A percentile compares a stretch with the other conserved stretches of the same genome.
Evolutionary conservation across 1,284 basidiomycete species (phyloP).

Genomic region (Marasmius fiardii): DNA sequence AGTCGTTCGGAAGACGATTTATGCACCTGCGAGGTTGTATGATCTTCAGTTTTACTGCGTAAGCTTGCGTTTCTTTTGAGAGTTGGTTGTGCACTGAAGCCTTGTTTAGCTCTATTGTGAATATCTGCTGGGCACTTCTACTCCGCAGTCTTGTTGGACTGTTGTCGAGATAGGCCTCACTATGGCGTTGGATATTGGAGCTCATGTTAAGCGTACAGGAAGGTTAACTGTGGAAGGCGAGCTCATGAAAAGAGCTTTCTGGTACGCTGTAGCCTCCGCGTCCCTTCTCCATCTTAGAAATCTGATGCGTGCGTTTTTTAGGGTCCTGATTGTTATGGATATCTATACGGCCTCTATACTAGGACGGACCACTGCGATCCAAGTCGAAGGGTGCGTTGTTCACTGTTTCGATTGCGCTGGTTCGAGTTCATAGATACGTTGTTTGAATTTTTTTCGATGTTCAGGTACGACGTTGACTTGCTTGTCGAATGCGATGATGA

Average conservation of each 20-base stretch:
- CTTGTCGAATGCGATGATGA: constrained; percentile 77
- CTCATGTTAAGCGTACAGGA: constrained; percentile 44
- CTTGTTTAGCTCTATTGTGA: constrained; percentile 36
- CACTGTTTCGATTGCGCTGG: no score
- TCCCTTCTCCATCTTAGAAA: no score
- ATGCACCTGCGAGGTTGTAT: constrained; percentile 50
- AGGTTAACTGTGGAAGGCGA: constrained; percentile 53
- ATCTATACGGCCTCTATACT: constrained; percentile 65
- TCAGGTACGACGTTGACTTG: constrained; percentile 70
- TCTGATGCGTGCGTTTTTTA: no score
- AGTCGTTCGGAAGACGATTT: constrained; percentile 40
- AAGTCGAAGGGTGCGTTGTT: constrained; percentile 75
- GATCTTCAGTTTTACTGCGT: constrained; percentile 56
- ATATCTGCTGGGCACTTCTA: constrained; percentile 57
- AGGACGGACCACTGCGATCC: constrained; percentile 79
- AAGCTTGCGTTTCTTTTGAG: constrained; percentile 17
- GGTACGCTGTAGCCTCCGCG: constrained; percentile 45
- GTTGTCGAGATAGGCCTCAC: constrained; percentile 69
- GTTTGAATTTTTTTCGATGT: not conserved
- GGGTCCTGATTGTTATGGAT: constrained; percentile 64
- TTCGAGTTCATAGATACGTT: no score
- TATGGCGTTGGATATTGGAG: constrained; percentile 67
- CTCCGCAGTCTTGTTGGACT: constrained; percentile 72
- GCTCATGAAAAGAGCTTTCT: constrained; percentile 78
- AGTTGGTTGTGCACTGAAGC: not conserved